Percentiles rank a stretch among this genome's conserved stretches.
These are phyloP conservation scores for Candida piceae DNA, from an alignment of 805 yeast species.

Conservation along the genomic window DNA sequence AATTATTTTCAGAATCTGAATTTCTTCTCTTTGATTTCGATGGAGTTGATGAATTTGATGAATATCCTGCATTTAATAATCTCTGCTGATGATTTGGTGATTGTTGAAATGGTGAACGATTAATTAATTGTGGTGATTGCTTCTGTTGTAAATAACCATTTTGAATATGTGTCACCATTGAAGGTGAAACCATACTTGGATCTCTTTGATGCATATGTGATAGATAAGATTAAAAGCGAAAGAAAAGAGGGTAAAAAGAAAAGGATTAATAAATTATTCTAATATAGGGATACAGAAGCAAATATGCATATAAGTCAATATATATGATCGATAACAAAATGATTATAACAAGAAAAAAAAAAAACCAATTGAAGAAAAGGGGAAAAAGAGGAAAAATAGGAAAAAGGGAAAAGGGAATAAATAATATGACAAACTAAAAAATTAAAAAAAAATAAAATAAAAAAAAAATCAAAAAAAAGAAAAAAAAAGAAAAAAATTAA, in stretches of 20 bases:
- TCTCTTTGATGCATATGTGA: slow-evolving; percentile 8
- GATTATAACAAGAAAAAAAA: too few species aligned
- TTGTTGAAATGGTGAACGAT: slow-evolving; percentile 3
- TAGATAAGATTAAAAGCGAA: too few species aligned
- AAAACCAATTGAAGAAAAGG: too few species aligned
- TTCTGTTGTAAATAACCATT: slow-evolving; percentile 7
- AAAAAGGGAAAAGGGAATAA: too few species aligned
- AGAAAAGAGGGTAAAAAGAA: too few species aligned
- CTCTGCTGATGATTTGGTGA: slow-evolving; percentile 13
- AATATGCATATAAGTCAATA: too few species aligned
- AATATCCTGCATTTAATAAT: slow-evolving; percentile 6
- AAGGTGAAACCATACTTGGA: slow-evolving; percentile 14
- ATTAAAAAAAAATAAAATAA: too few species aligned
- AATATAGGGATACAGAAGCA: too few species aligned
- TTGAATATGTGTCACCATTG: slow-evolving; percentile 17
- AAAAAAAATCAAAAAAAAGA: neutral
- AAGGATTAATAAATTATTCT: too few species aligned
- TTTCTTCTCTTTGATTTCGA: slow-evolving; percentile 32
- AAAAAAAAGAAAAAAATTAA: neutral
- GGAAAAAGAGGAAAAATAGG: too few species aligned
- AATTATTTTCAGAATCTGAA: slow-evolving; percentile 28
- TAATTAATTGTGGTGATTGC: slow-evolving; percentile 3
- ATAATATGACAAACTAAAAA: too few species aligned
- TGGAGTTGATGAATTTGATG: slow-evolving; percentile 15
- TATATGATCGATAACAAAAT: too few species aligned